Evolutionary conservation across 1,139 yeast genomes (phyloP), one percentile per base, ranked within the genome.

Genomic region (Pichia sp.): DNA sequence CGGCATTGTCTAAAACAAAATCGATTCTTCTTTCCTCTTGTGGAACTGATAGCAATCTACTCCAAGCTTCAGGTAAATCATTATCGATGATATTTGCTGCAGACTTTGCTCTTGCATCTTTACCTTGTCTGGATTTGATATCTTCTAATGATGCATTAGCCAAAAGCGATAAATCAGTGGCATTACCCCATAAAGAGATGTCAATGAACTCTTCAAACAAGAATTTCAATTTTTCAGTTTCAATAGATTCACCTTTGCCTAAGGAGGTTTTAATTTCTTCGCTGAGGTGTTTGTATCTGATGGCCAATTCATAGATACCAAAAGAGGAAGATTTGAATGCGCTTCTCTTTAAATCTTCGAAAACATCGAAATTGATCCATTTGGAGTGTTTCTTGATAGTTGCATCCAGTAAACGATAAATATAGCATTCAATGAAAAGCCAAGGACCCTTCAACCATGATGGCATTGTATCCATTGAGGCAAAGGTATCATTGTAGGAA

Each of bases 141-240:
- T 92, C 97, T 46, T 88, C 96, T 36, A 87, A 64, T 6, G 92
- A 79, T 37, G 86, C 85, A 46, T 85, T 87, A 4, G 95, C 90
- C 52, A 92, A 71, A 49, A 94, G 69, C 0, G 97, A 87, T 58
- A 92, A 73, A 65, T 92, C 99, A 5, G 97, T 87, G 28, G 97
- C 97, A 64, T 92, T 92, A 28, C 99, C 99, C 98, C 98, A 92
- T 48, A 92, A 69, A 0, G 97, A 85, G 50, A 92, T 79, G 59
- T 88, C 96, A 40, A 85, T 67, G 56, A 88, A 85, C 61, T 94
- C 98, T 51, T 73, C 72, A 65, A 83, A 83, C 42, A 80, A 64
- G n/a, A 76, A 59, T 50, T 71, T 61, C 51, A 83, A 66, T 23
- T 57, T 54, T 11, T 56, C 55, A 5, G 27, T 31, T 49, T 49